These are phyloP conservation scores for Centrapalus pauciflorus DNA, from an alignment of 129 eudicot species.

Conservation along the genomic window DNA sequence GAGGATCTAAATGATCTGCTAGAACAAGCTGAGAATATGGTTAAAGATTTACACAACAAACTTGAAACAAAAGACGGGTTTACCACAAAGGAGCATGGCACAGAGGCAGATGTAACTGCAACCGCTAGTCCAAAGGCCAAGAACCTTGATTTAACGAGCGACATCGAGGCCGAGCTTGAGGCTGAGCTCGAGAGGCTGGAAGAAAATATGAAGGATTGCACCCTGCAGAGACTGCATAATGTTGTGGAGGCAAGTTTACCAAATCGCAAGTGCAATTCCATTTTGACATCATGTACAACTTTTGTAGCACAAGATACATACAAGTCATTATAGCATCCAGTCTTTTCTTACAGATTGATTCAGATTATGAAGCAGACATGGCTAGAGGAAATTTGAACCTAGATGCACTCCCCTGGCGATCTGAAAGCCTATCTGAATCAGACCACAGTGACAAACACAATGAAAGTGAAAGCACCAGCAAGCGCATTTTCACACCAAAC, in stretches of 20 bases:
- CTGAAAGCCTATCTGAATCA: slow-evolving; percentile 30
- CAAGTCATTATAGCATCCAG: background rate
- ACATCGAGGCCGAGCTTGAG: slow-evolving; percentile 79
- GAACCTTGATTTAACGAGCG: slow-evolving; percentile 37
- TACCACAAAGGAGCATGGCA: slow-evolving; percentile 38
- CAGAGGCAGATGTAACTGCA: slow-evolving; percentile 20
- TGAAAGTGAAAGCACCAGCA: slow-evolving; percentile 24
- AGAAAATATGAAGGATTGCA: slow-evolving; percentile 34
- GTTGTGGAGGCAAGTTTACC: slow-evolving; percentile 38
- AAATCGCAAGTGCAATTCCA: background rate
- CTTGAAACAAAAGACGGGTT: slow-evolving; percentile 61
- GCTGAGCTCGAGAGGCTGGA: slow-evolving; percentile 85
- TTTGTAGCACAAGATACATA: slow-evolving; percentile 2
- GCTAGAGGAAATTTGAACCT: slow-evolving; percentile 40
- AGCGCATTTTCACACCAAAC: slow-evolving; percentile 30
- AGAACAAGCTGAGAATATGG: slow-evolving; percentile 59
- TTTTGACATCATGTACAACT: background rate
- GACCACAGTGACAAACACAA: slow-evolving; percentile 21
- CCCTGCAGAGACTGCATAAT: slow-evolving; percentile 30
- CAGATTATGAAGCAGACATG: slow-evolving; percentile 41
- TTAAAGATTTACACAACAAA: slow-evolving; percentile 62
- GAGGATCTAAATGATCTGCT: slow-evolving; percentile 46
- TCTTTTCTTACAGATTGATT: slow-evolving; percentile 41
- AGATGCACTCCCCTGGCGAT: slow-evolving; percentile 21
- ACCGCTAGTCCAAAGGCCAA: slow-evolving; percentile 21